These are phyloP conservation scores for Ophiostoma fasciatum DNA, from an alignment of 2,329 filamentous ascomycete genomes.

Conservation along the genomic window DNA sequence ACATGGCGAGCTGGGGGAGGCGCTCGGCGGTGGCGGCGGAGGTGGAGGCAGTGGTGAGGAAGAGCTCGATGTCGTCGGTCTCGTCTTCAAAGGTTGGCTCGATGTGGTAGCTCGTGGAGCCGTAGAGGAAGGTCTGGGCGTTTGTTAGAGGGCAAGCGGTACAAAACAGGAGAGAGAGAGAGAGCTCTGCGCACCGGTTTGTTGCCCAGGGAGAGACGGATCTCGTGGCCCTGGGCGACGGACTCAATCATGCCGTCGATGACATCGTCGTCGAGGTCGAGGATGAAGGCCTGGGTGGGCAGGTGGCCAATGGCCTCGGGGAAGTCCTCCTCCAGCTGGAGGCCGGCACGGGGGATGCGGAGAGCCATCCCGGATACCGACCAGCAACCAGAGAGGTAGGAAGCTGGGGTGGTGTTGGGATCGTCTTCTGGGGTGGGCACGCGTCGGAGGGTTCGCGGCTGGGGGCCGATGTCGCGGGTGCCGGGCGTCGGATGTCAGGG, in stretches of 20 bases:
- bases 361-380: constrained; percentile 23
- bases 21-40: constrained; percentile 30
- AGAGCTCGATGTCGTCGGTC: constrained; percentile 23
- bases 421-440: too few relatives aligned
- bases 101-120: constrained; percentile 33
- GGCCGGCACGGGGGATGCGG: constrained; percentile 40
- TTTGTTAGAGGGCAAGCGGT: neutral
- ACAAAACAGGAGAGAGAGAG: constrained; percentile 1
- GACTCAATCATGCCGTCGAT: constrained; percentile 49
- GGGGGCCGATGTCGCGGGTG: too few relatives aligned
- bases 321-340: constrained; percentile 41
- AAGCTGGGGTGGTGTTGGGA: neutral
- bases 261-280: constrained; percentile 41
- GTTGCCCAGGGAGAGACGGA: constrained; percentile 42
- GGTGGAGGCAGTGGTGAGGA: constrained; percentile 36
- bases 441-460: too few relatives aligned
- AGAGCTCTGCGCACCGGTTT: constrained; percentile 37
- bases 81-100: constrained; percentile 32
- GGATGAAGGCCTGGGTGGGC: constrained; percentile 40
- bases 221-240: constrained; percentile 38
- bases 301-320: constrained; percentile 28
- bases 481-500: too few relatives aligned
- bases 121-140: constrained; percentile 37
- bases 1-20: constrained; percentile 34
- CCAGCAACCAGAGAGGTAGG: constrained; percentile 11